Conservation (phyloP, 1,284 basidiomycete species). For the Trichosporon ovoides region DNA sequence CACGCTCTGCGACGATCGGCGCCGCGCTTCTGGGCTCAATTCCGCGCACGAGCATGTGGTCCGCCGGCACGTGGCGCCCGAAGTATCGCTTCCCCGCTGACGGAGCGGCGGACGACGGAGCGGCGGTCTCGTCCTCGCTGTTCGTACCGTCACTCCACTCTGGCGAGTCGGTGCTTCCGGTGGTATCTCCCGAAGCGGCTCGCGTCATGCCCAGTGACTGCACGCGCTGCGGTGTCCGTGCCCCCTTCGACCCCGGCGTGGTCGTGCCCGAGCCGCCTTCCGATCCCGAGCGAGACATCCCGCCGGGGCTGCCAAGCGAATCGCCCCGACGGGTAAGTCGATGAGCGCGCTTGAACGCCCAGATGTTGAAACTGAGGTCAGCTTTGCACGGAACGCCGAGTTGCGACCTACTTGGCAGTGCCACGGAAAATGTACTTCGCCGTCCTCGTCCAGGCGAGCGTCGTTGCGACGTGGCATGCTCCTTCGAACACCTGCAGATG, state of each 20-base stretch:
- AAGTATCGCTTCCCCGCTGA: not conserved
- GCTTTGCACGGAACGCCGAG: not conserved
- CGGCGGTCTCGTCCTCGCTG: not conserved
- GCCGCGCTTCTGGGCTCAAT: slow-evolving; percentile 35
- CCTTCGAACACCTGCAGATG: slow-evolving; percentile 51
- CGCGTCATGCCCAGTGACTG: not conserved
- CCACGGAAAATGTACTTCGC: slow-evolving; percentile 47
- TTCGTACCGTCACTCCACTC: not conserved
- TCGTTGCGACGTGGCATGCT: slow-evolving; percentile 48
- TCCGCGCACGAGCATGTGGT: slow-evolving; percentile 36
- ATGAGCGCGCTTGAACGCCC: slow-evolving; percentile 43
- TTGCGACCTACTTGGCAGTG: slow-evolving; percentile 43
- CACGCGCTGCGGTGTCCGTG: not conserved
- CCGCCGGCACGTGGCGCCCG: not conserved
- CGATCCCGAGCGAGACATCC: not conserved
- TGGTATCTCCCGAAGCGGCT: not conserved
- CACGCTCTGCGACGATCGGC: slow-evolving; percentile 74
- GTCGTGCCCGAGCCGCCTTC: not conserved
- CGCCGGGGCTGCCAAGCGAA: not conserved
- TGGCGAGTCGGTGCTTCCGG: not conserved
- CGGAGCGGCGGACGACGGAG: not conserved
- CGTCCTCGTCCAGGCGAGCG: slow-evolving; percentile 44
- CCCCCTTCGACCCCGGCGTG: not conserved
- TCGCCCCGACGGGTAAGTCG: slow-evolving; percentile 3
- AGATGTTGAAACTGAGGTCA: slow-evolving; percentile 43